These are phyloP conservation scores for Starmerella lactis-condensi DNA, from an alignment of 805 yeast genomes.

Conservation along the genomic window DNA sequence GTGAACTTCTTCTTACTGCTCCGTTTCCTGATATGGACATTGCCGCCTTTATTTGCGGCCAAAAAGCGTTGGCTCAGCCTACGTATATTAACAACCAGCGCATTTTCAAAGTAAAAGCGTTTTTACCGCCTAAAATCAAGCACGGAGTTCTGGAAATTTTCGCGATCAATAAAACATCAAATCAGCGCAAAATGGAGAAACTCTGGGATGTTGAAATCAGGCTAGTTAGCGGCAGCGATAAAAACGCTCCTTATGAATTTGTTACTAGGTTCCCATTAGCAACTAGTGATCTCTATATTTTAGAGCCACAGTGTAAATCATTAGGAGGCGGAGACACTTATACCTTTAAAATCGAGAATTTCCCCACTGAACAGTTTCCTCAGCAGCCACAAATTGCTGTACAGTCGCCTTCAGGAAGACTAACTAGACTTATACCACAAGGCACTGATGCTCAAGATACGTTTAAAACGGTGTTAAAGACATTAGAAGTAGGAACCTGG, in stretches of 20 bases:
- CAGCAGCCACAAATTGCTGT: conserved; percentile 35
- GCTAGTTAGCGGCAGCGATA: conserved; percentile 42
- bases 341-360: conserved; percentile 31
- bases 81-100: conserved; percentile 46
- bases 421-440: conserved; percentile 37
- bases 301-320: conserved; percentile 63
- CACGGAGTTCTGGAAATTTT: conserved; percentile 62
- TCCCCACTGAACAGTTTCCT: conserved; percentile 26
- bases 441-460: conserved; percentile 19
- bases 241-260: conserved; percentile 38
- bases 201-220: conserved; percentile 56
- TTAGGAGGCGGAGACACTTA: conserved; percentile 41
- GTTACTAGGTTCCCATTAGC: conserved; percentile 58
- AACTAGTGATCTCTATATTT: conserved; percentile 59
- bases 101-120: conserved; percentile 60
- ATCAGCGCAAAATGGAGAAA: conserved; percentile 34
- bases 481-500: conserved; percentile 66
- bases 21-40: conserved; percentile 52
- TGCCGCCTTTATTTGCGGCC: conserved; percentile 30
- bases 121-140: conserved; percentile 48
- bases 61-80: conserved; percentile 55
- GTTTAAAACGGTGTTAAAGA: conserved; percentile 42
- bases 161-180: conserved; percentile 19
- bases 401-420: conserved; percentile 72
- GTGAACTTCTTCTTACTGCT: conserved; percentile 56